phyloP scores from a whole-genome alignment of 108 stramenopile genomes.

The Nannochloropsis gaditana region DNA sequence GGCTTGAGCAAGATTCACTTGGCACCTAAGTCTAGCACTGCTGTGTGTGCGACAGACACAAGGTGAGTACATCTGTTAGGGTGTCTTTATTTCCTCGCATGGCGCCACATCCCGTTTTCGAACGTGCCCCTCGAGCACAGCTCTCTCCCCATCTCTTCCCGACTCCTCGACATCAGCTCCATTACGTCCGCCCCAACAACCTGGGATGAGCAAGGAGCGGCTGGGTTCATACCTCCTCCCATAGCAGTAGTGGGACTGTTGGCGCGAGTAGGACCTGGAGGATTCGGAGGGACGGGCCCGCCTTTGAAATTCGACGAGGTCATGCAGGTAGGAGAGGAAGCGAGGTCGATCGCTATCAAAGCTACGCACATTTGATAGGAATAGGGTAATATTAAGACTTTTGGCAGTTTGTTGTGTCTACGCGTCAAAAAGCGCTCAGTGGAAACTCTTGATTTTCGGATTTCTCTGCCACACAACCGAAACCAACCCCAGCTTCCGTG shows the following conservation, averaged over 20 bases:
- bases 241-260: not conserved
- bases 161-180: not conserved
- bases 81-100: not conserved
- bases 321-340: not conserved
- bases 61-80: not conserved
- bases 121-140: not conserved
- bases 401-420: no score
- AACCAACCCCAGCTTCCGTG: no score
- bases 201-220: not conserved
- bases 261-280: not conserved
- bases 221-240: not conserved
- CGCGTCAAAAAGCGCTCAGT: no score
- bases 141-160: not conserved
- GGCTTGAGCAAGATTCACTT: not conserved
- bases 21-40: not conserved
- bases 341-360: no score
- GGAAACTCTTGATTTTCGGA: no score
- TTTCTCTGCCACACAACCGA: no score
- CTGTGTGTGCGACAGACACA: slow-evolving; percentile 7
- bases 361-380: no score
- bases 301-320: not conserved
- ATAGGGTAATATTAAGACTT: no score
- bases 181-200: not conserved
- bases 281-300: not conserved
- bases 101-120: not conserved